Evolutionary conservation across 768 basidiomycete genomes (phyloP), one percentile per base, ranked within the genome.

Genomic region (Tricholoma matsutake): DNA sequence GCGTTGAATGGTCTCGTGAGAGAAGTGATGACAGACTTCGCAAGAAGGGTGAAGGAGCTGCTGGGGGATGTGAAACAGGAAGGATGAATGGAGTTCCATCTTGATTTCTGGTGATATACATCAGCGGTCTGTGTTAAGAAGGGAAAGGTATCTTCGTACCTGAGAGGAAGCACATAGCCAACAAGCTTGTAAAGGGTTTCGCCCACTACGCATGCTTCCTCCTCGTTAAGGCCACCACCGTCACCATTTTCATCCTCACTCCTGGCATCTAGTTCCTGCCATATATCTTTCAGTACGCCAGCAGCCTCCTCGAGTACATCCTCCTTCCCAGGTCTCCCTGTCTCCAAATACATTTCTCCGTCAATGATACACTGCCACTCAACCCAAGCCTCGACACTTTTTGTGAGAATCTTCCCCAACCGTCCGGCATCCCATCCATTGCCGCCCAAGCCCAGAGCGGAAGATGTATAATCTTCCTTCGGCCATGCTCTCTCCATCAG

Each of bases 401-500:
- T 78, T 34, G 80, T 79, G 16, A 91, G 67, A 49, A 82, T 73
- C 47, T 76, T 77, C 0, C 86, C 86, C 10, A 90, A 76, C 28
- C 82, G 76, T 3, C 79, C 78, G 11, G 88, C 80, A 57, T 89
- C 88, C 86, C 90, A 91, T 3, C 84, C 84, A 32, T 81, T 82
- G 11, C 65, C 66, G 6, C 71, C 70, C 3, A 69, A 65, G 1
- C 74, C 73, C 8, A 69, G 60, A 22, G 69, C 68, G 22, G 69
- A 68, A 6, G 72, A 59, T 4, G 69, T 62, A 52, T 72, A 72
- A 22, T 89, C 88, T 45, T 89, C 83, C 66, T 84, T 86, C 1
- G 87, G 80, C 88, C 88, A 91, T 0, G 88, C 89, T 2, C 82
- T 80, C 65, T 90, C 88, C 81, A 91, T 82, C 61, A 90, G 70